A percentile compares a stretch with the other conserved stretches of the same genome.
These are phyloP conservation scores for Solanum infundibuliforme DNA, from an alignment of 257 asterid species.

Conservation along the genomic window DNA sequence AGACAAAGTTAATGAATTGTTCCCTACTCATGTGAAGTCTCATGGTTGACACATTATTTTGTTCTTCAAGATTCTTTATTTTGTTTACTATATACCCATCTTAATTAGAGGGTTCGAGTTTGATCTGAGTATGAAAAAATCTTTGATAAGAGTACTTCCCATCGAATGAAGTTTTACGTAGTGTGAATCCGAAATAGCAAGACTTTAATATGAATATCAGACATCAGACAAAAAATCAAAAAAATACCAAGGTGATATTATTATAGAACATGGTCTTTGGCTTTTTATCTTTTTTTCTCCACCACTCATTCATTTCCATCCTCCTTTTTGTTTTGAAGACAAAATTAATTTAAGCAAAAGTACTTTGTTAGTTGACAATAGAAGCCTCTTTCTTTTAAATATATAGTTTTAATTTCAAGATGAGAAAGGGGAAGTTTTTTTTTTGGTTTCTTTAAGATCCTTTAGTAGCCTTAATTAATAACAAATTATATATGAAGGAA, in stretches of 20 bases:
- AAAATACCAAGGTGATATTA: neutral
- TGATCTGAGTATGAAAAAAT: too few species aligned
- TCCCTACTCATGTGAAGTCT: conserved; percentile 7
- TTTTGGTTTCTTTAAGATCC: neutral
- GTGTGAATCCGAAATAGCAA: too few species aligned
- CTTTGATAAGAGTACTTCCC: accelerated
- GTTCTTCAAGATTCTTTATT: neutral
- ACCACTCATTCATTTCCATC: neutral
- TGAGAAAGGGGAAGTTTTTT: neutral
- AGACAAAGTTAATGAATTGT: neutral
- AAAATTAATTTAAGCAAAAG: neutral
- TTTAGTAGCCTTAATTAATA: neutral
- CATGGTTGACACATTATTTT: neutral
- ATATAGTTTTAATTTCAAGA: neutral
- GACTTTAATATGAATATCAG: accelerated
- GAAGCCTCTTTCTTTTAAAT: neutral
- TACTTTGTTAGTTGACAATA: neutral
- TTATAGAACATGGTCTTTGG: neutral
- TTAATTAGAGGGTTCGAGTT: too few species aligned
- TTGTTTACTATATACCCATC: neutral
- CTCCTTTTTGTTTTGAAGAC: neutral
- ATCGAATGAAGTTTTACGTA: neutral
- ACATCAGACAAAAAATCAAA: too few species aligned
- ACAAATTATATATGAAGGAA: neutral
- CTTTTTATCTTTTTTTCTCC: neutral